Evolutionary conservation across 2,329 filamentous ascomycete genomes (phyloP), one percentile per base, ranked within the genome.

Genomic region (Fusarium temperatum): DNA sequence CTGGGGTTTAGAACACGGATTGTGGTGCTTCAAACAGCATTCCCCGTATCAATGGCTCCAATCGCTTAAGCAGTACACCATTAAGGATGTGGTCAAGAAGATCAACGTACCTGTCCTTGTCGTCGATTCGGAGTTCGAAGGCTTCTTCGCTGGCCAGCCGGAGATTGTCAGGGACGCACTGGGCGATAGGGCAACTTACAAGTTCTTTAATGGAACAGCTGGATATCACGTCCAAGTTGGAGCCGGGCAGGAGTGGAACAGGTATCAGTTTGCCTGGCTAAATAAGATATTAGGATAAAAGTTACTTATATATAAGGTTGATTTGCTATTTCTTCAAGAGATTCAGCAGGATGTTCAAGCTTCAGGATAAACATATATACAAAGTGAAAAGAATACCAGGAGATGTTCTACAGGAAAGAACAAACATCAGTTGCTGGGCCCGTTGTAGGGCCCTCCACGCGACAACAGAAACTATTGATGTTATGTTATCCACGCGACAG

Each of bases 381-480:
- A 35, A 35, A 8, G 32, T 35, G 32, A 15, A 35, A 35, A 35
- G 6, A 14, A 35, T 17, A 4, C 32, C 32, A 17, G 15, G 32
- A 17, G 8, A 35, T 8, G 14, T 0, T 35, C 8, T 9, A 17
- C 17, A 8, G 32, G 14, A 17, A 17, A 35, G 14, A 35, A 17
- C 4, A 35, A 17, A 35, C 15, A 35, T 35, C 32, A 35, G 32
- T 35, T 35, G 8, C 32, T 35, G 15, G 32, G 15, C 14, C 32
- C 7, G 7, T 35, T 15, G 14, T 0, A 15, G 1, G 7, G 1
- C 14, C 15, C 8, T 17, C 32, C 32, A 15, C 32, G 32, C 14
- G 15, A 15, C 15, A 35, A 8, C 3, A 36, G 18, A 36, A 36
- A 18, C 8, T 9, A 9, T 18, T 18, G 8, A 0, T 36, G 17